These are phyloP conservation scores for Solanum aculeatissimum DNA, from an alignment of 305 asterid species.

Conservation along the genomic window DNA sequence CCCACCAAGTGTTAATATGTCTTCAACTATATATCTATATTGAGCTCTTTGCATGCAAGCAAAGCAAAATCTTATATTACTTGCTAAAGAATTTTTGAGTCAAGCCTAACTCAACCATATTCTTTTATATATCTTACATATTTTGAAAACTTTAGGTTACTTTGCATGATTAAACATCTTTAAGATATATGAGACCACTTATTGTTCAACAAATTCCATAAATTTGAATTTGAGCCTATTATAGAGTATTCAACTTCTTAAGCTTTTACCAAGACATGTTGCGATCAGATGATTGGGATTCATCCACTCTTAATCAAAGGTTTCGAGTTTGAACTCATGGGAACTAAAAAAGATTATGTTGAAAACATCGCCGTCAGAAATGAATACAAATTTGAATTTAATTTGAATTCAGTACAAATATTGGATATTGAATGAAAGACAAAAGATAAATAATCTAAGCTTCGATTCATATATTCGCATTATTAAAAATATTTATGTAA, in stretches of 20 bases:
- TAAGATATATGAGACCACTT: not conserved
- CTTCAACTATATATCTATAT: not conserved
- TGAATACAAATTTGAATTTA: not conserved
- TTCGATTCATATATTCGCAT: not conserved
- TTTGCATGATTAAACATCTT: not conserved
- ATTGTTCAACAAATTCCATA: not conserved
- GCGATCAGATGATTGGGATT: not conserved
- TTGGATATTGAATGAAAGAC: not conserved
- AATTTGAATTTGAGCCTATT: not conserved
- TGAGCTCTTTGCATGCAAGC: not conserved
- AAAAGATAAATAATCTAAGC: not conserved
- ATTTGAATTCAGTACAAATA: not conserved
- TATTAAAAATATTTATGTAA: not conserved
- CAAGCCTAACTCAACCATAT: slow-evolving; percentile 1
- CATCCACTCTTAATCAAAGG: not conserved
- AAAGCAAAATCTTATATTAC: not conserved
- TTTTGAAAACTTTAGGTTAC: not conserved
- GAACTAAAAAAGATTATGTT: fast-evolving
- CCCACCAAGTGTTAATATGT: not conserved
- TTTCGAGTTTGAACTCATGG: fast-evolving
- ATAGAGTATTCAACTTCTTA: not conserved
- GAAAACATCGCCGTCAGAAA: not conserved
- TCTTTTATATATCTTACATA: not conserved
- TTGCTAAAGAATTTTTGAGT: not conserved
- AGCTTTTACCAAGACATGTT: not conserved